Base-by-base conservation (phyloP, 2,329 filamentous ascomycete species). In the Neofusicoccum sp. region DNA sequence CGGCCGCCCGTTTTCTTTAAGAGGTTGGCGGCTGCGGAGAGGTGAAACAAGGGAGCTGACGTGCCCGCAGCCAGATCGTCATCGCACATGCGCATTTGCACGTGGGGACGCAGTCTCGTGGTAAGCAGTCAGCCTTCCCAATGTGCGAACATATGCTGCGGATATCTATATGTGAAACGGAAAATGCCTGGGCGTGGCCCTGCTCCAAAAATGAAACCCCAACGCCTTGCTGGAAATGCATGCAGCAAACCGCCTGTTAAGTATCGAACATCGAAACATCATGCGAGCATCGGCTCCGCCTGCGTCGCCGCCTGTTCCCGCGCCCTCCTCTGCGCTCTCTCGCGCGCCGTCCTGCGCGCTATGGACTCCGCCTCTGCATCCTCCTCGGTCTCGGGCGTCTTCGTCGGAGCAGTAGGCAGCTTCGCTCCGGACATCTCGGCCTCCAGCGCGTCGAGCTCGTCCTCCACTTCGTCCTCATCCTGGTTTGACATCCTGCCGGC, bases 401-500 rank as follows among this genome's bases (percentile, higher is more conserved):
- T 64, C 11, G 61, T 61, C 4, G 79, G 78, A 16, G 75, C 73
- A 61, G 76, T 70, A 24, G 78, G 78, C 44, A 80, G 65, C 54
- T 67, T 66, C 24, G 70, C 68, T 34, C 75, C 76, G 41, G 73
- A 74, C 58, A 86, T 73, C 70, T 93, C 86, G 41, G 80, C 81
- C 74, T 93, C 89, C 65, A 99, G 81, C 1, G 87, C 88, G 60
- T 90, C 91, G 57, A 99, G 80, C 78, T 99, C 95, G 70, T 97
- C 93, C 73, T 99, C 95, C 34, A 99, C 95, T 70, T 97, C 95
- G 71, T 98, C 93, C 75, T 99, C 95, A 75, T 99, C 95, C 69
- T 96, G 89, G 70, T 92, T 95, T 12, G 92, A 91, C 79, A 99
- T 93, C 68, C 88, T 86, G 11, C 90, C 90, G 34, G 88, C 90